Percentiles rank a stretch among this genome's conserved stretches.
These are phyloP conservation scores for Mytilinidion resinicola DNA, from an alignment of 495 filamentous ascomycete genomes.

Conservation along the genomic window DNA sequence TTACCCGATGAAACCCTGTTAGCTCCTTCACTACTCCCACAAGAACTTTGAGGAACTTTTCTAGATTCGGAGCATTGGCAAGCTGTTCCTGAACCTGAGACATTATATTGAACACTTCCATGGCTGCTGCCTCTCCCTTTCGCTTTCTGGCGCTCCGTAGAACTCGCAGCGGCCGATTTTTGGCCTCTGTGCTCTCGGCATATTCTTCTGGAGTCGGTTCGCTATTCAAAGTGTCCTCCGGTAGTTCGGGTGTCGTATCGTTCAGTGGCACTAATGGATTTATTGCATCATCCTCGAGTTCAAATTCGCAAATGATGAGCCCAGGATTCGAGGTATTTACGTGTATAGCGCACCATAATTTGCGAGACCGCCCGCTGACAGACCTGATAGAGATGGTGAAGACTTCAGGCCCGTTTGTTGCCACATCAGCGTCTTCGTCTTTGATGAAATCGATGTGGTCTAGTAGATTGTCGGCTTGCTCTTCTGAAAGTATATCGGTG, in stretches of 20 bases:
- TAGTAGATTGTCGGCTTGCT: slow-evolving; percentile 73
- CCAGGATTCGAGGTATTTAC: slow-evolving; percentile 58
- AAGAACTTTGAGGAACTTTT: slow-evolving; percentile 62
- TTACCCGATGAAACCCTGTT: slow-evolving; percentile 86
- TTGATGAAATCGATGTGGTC: slow-evolving; percentile 86
- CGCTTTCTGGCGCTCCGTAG: slow-evolving; percentile 70
- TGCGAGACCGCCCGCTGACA: slow-evolving; percentile 48
- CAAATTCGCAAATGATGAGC: slow-evolving; percentile 84
- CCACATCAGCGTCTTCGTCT: slow-evolving; percentile 67
- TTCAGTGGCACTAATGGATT: slow-evolving; percentile 60
- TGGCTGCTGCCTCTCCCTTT: slow-evolving; percentile 77
- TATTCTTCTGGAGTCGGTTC: slow-evolving; percentile 67
- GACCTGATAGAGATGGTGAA: slow-evolving; percentile 66
- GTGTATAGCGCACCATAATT: slow-evolving; percentile 88
- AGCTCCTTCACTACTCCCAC: slow-evolving; percentile 79
- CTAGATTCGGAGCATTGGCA: slow-evolving; percentile 59
- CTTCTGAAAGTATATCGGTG: slow-evolving; percentile 70
- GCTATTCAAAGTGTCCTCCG: slow-evolving; percentile 67
- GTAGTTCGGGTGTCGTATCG: slow-evolving; percentile 50
- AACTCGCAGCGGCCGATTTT: slow-evolving; percentile 71
- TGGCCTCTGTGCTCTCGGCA: slow-evolving; percentile 62
- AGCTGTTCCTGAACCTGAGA: slow-evolving; percentile 78
- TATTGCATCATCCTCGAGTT: slow-evolving; percentile 71
- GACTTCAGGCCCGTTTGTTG: slow-evolving; percentile 74
- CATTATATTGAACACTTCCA: slow-evolving; percentile 94